Percentiles rank a stretch among this genome's conserved stretches.
Evolutionary conservation across 345 rosid genomes (phyloP).

Genomic region (Eucalyptus regnans): DNA sequence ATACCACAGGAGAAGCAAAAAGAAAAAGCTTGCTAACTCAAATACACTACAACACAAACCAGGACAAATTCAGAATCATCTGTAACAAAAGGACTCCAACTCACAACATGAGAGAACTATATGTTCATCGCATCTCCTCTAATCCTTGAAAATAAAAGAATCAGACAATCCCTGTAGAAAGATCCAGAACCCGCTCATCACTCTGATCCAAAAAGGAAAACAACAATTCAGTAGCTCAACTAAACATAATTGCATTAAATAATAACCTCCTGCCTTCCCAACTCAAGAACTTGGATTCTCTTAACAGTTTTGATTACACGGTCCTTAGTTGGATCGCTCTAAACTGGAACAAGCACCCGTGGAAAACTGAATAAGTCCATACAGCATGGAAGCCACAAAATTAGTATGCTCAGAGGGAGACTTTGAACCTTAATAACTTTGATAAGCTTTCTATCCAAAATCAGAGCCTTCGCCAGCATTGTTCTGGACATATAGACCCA

Average conservation of each 20-base stretch:
- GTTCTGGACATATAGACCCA: too few relatives aligned
- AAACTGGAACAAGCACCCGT: too few relatives aligned
- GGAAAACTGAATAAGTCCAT: too few relatives aligned
- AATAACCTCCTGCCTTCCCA: not conserved
- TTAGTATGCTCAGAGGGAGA: too few relatives aligned
- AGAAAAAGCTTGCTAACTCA: not conserved
- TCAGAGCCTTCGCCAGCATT: too few relatives aligned
- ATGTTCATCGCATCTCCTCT: not conserved
- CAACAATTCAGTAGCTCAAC: not conserved
- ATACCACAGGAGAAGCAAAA: not conserved
- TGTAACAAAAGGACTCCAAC: not conserved
- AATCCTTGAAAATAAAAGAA: not conserved
- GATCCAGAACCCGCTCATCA: not conserved
- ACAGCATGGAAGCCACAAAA: too few relatives aligned
- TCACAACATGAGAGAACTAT: not conserved
- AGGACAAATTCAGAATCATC: not conserved
- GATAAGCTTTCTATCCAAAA: too few relatives aligned
- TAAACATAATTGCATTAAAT: not conserved
- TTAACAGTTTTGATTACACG: not conserved
- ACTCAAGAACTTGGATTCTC: not conserved
- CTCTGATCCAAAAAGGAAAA: not conserved
- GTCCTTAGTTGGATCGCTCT: not conserved
- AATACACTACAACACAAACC: too few relatives aligned
- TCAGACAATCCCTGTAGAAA: not conserved
- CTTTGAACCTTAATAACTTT: too few relatives aligned